Base-by-base conservation (phyloP, 441 rosid genomes). In the Adansonia madagascariensis region DNA sequence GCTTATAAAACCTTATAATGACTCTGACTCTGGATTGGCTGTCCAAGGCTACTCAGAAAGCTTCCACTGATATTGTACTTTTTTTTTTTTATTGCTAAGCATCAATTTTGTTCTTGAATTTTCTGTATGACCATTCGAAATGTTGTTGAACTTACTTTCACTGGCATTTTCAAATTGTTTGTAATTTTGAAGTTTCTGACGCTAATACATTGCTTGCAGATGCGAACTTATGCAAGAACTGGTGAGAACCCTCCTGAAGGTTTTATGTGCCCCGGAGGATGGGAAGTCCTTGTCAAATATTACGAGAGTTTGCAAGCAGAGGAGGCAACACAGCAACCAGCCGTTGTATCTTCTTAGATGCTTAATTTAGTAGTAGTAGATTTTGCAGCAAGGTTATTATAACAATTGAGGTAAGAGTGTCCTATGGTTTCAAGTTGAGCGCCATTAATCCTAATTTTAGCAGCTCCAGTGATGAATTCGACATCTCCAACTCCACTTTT, bases 161-260 rank as follows among this genome's bases (percentile, higher is more conserved):
- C 39, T 24, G 10, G 35, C 39, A 62, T 55, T 50, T 59, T 43
- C 27, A 24, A 69, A 35, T 43, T 17, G 27, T 47, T 12, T 1
- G n/a, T 27, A 52, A 14, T 31, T 68, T 6, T 24, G 50, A 18
- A 8, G 57, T 49, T 70, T 31, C 60, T 46, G 12, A 35, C 8
- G 49, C 20, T 64, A 39, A 80, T 8, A 12, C 64, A 57, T 78
- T 73, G 44, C 6, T 31, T 79, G 72, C 88, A 95, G 99, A 93
- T 95, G 98, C 80, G 97, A 43, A 86, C 86, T 9, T 95, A 69
- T 81, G 97, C 99, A 61, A 93, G 89, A 82, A 90, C 73, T 9
- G 97, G 97, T 0, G 94, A 93, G 87, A 88, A 86, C 80, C 98
- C 97, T 41, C 98, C 98, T 4, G 94, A 91, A 71, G 98, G 98